Conservation (phyloP, 176 grass and related monocot species). For the Carex parvula region DNA sequence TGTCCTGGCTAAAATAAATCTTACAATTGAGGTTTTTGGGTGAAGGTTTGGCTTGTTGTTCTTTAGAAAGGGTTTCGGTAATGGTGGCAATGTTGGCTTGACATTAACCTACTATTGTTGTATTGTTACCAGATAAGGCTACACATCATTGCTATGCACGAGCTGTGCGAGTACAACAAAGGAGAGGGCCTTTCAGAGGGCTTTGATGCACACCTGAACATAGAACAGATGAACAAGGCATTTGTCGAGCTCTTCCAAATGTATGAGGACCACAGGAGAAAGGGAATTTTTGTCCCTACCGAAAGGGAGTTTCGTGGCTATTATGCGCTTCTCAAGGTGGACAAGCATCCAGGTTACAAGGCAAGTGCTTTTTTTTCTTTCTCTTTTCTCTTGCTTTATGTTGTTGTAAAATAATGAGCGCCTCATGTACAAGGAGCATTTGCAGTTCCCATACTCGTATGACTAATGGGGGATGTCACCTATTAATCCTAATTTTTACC, state of each 20-base stretch:
- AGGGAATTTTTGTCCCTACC: slow-evolving; percentile 60
- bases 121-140: slow-evolving; percentile 67
- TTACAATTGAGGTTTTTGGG: too few species aligned
- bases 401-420: background rate
- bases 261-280: slow-evolving; percentile 85
- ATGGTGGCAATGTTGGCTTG: too few species aligned
- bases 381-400: background rate
- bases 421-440: background rate
- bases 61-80: too few species aligned
- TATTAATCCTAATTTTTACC: background rate
- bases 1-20: too few species aligned
- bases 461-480: background rate
- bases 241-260: slow-evolving; percentile 98
- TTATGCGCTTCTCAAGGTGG: slow-evolving; percentile 95
- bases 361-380: slow-evolving; percentile 23
- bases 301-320: slow-evolving; percentile 95
- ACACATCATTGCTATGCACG: slow-evolving; percentile 92
- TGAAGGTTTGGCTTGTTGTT: background rate
- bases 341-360: slow-evolving; percentile 98
- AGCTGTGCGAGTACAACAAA: slow-evolving; percentile 86
- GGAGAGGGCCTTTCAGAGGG: slow-evolving; percentile 93
- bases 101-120: background rate
- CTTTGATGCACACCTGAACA: slow-evolving; percentile 95
- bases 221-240: slow-evolving; percentile 98
- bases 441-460: background rate